These are phyloP conservation scores for Ganoderma resinaceum DNA, from an alignment of 1,284 basidiomycete genomes.

Conservation along the genomic window DNA sequence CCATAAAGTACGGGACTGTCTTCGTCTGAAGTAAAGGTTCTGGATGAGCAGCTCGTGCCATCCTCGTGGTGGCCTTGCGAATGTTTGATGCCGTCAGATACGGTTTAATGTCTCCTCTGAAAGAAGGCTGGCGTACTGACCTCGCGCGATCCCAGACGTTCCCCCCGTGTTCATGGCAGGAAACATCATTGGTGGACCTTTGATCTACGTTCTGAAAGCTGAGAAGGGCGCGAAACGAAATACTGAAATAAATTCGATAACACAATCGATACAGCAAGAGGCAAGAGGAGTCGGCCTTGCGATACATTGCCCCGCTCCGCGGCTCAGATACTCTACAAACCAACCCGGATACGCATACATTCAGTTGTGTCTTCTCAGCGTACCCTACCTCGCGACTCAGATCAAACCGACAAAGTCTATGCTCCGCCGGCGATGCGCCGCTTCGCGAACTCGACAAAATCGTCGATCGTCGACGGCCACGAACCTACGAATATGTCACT, in stretches of 20 bases:
- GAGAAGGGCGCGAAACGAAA: background rate
- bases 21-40: background rate
- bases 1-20: too few species aligned
- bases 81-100: background rate
- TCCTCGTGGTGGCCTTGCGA: background rate
- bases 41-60: background rate
- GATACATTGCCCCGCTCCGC: background rate
- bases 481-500: slow-evolving; percentile 60
- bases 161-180: background rate
- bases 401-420: background rate
- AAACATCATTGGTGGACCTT: background rate
- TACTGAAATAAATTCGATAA: slow-evolving; percentile 6
- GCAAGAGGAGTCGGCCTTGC: background rate
- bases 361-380: background rate
- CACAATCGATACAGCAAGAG: slow-evolving; percentile 5
- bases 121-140: background rate
- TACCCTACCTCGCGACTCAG: background rate
- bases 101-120: background rate
- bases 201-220: background rate
- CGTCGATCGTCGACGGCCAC: slow-evolving; percentile 90
- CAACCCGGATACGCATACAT: background rate
- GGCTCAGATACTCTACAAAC: slow-evolving; percentile 5
- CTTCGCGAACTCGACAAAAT: slow-evolving; percentile 81
- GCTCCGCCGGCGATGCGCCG: slow-evolving; percentile 36
- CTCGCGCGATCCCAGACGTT: background rate